Conservation (phyloP, 148 eudicot genomes). For the Euryodendron excelsum region DNA sequence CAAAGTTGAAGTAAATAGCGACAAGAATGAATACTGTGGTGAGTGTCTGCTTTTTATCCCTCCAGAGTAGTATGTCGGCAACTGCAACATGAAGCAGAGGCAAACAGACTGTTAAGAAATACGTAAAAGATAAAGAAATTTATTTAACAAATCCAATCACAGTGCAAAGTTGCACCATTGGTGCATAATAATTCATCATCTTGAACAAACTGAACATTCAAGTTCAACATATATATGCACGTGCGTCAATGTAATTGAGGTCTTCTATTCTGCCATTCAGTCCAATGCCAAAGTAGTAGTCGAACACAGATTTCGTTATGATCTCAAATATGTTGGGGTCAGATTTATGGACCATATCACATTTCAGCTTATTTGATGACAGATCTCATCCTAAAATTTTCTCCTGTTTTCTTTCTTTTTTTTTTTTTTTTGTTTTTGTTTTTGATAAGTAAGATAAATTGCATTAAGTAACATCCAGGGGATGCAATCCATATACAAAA, state of each 20-base stretch:
- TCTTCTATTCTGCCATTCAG: neutral
- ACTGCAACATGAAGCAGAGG: conserved; percentile 46
- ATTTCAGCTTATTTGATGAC: neutral
- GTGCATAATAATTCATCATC: neutral
- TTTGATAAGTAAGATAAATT: too few relatives aligned
- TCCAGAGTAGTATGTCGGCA: conserved; percentile 86
- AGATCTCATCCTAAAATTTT: neutral
- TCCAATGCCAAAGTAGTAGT: neutral
- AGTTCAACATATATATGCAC: neutral
- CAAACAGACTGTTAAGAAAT: neutral
- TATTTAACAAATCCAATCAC: neutral
- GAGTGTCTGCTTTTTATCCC: conserved; percentile 59
- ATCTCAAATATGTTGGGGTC: neutral
- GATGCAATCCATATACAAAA: too few relatives aligned
- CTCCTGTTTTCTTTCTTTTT: too few relatives aligned
- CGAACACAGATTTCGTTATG: neutral
- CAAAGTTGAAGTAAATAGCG: conserved; percentile 68
- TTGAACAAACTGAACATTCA: neutral
- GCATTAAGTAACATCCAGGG: too few relatives aligned
- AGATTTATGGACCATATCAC: neutral
- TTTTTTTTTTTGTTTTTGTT: too few relatives aligned
- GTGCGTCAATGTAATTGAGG: neutral
- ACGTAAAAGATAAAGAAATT: neutral
- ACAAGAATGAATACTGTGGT: conserved; percentile 40
- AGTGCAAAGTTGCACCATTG: neutral